Evolutionary conservation across 352 stramenopile species (phyloP).

Genomic region (Globisporangium acanthophoron): DNA sequence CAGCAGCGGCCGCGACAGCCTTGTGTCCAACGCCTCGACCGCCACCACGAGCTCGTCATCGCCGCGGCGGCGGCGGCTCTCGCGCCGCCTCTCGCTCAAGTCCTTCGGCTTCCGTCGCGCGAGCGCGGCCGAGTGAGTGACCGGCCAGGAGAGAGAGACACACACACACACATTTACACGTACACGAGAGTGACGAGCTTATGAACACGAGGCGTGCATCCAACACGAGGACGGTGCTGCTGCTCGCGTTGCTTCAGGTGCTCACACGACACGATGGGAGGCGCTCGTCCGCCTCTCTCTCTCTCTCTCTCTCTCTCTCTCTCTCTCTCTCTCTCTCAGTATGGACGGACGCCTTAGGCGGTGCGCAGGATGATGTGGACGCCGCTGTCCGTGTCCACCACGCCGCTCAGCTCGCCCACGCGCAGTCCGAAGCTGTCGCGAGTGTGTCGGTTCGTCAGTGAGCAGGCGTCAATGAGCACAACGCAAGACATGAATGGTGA

Average conservation of each 20-base stretch:
- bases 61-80: conserved; percentile 16
- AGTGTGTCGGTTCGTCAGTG: background rate
- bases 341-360: conserved; percentile 28
- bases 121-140: conserved; percentile 14
- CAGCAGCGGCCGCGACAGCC: conserved; percentile 11
- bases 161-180: background rate
- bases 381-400: conserved; percentile 95
- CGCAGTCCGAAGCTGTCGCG: conserved; percentile 79
- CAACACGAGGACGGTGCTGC: background rate
- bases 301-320: background rate
- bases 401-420: conserved; percentile 91
- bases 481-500: background rate
- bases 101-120: conserved; percentile 28
- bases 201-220: conserved; percentile 1
- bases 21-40: conserved; percentile 14
- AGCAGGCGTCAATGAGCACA: background rate
- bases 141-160: background rate
- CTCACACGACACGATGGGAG: background rate
- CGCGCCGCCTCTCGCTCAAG: conserved; percentile 21
- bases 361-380: conserved; percentile 96
- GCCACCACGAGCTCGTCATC: conserved; percentile 13
- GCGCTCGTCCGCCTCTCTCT: background rate
- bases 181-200: background rate
- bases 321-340: background rate
- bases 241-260: background rate